These are phyloP conservation scores for Arthrobotrys sphaeroides DNA, from an alignment of 2,329 filamentous ascomycete species.

Conservation along the genomic window DNA sequence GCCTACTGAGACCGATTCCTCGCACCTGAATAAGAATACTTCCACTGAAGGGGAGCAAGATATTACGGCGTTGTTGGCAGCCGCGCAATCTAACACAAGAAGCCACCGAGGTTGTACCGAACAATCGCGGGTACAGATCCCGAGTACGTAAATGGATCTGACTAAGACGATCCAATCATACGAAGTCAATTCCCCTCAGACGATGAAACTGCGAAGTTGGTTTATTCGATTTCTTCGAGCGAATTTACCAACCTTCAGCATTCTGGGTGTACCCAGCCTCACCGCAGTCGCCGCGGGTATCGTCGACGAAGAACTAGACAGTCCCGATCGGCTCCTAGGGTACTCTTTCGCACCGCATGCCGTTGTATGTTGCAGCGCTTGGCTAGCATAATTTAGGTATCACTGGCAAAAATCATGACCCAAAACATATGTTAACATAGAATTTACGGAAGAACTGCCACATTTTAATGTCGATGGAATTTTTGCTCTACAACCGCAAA, in stretches of 20 bases:
- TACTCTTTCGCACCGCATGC: no score
- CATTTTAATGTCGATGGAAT: no score
- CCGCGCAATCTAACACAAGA: slow-evolving; percentile 23
- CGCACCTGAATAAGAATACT: background rate
- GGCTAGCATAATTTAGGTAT: no score
- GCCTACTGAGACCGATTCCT: background rate
- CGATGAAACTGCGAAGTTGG: slow-evolving; percentile 31
- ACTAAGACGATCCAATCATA: slow-evolving; percentile 26
- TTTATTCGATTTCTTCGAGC: slow-evolving; percentile 19
- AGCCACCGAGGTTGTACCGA: background rate
- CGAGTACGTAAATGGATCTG: slow-evolving; percentile 22
- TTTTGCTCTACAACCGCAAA: no score
- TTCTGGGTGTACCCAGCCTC: slow-evolving; percentile 22
- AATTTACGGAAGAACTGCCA: no score
- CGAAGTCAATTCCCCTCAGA: slow-evolving; percentile 20
- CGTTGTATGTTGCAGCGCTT: no score
- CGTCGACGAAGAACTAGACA: no score
- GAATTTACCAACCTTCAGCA: slow-evolving; percentile 24
- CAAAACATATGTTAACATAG: no score
- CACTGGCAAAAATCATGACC: no score
- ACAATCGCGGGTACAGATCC: slow-evolving; percentile 22
- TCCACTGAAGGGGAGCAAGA: background rate
- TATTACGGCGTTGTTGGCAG: background rate
- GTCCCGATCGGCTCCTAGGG: no score
- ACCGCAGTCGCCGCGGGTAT: slow-evolving; percentile 1